These are phyloP conservation scores for Colletotrichum sansevieriae DNA, from an alignment of 2,329 filamentous ascomycete species.

Conservation along the genomic window DNA sequence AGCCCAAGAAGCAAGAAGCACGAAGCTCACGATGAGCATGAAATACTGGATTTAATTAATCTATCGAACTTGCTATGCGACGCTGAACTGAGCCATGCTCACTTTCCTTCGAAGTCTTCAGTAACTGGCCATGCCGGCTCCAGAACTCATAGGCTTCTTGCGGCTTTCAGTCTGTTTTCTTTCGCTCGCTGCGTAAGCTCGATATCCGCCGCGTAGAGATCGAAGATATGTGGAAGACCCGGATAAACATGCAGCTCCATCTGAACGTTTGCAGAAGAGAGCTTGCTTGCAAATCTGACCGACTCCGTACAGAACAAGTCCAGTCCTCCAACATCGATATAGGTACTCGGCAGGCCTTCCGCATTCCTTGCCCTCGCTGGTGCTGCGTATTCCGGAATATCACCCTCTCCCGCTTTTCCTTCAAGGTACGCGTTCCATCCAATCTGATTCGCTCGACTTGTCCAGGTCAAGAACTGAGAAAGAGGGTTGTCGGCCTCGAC, in stretches of 20 bases:
- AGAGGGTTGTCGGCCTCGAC: conserved; percentile 21
- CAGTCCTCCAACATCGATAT: conserved; percentile 55
- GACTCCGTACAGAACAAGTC: conserved; percentile 55
- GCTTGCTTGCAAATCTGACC: conserved; percentile 49
- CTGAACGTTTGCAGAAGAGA: conserved; percentile 50
- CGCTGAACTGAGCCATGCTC: too few species aligned
- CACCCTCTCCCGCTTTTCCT: conserved; percentile 34
- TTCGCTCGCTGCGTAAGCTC: conserved; percentile 7
- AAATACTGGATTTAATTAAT: too few species aligned
- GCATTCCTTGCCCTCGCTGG: conserved; percentile 45
- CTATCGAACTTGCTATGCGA: too few species aligned
- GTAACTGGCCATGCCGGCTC: too few species aligned
- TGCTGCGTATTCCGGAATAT: conserved; percentile 42
- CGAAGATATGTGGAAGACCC: conserved; percentile 56
- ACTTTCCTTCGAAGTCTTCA: too few species aligned
- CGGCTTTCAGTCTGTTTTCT: conserved; percentile 18
- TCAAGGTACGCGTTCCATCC: conserved; percentile 45
- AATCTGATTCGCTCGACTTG: conserved; percentile 41
- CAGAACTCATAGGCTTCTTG: not conserved
- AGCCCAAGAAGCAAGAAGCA: not conserved
- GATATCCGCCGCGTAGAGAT: conserved; percentile 40
- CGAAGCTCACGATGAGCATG: not conserved
- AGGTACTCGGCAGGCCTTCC: conserved; percentile 51
- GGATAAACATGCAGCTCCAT: conserved; percentile 57
- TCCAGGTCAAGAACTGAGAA: conserved; percentile 42